These are phyloP conservation scores for Irpex sp. DNA, from an alignment of 1,284 basidiomycete genomes.

Conservation along the genomic window DNA sequence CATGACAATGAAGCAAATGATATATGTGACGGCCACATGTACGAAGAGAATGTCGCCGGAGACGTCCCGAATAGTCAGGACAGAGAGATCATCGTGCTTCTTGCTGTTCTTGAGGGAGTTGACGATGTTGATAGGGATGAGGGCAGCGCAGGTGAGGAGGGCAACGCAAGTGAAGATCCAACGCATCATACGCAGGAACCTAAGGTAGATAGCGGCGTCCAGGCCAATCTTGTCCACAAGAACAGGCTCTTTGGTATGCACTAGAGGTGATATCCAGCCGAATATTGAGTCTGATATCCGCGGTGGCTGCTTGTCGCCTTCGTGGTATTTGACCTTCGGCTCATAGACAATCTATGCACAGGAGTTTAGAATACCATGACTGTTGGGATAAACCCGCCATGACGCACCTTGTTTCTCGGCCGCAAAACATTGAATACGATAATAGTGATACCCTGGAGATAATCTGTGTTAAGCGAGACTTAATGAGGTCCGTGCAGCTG, in stretches of 20 bases:
- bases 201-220: slow-evolving; percentile 90
- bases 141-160: slow-evolving; percentile 61
- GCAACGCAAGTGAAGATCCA: slow-evolving; percentile 71
- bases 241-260: slow-evolving; percentile 81
- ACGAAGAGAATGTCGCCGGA: slow-evolving; percentile 62
- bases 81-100: slow-evolving; percentile 59
- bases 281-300: slow-evolving; percentile 77
- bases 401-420: slow-evolving; percentile 53
- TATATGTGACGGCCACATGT: slow-evolving; percentile 71
- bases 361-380: neutral
- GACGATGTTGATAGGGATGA: slow-evolving; percentile 75
- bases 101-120: slow-evolving; percentile 60
- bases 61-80: slow-evolving; percentile 78
- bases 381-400: neutral
- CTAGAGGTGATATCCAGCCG: slow-evolving; percentile 86
- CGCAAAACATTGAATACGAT: slow-evolving; percentile 60
- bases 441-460: slow-evolving; percentile 40
- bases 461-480: neutral
- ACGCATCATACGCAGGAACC: slow-evolving; percentile 86
- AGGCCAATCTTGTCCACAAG: slow-evolving; percentile 89
- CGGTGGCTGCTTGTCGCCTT: slow-evolving; percentile 76
- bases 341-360: slow-evolving; percentile 69
- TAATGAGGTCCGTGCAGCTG: neutral
- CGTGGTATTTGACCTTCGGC: slow-evolving; percentile 84
- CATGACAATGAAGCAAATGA: slow-evolving; percentile 64